Evolutionary conservation across 441 rosid species (phyloP), one percentile per base, ranked within the genome.

Genomic region (Cnidoscolus chayamansa): DNA sequence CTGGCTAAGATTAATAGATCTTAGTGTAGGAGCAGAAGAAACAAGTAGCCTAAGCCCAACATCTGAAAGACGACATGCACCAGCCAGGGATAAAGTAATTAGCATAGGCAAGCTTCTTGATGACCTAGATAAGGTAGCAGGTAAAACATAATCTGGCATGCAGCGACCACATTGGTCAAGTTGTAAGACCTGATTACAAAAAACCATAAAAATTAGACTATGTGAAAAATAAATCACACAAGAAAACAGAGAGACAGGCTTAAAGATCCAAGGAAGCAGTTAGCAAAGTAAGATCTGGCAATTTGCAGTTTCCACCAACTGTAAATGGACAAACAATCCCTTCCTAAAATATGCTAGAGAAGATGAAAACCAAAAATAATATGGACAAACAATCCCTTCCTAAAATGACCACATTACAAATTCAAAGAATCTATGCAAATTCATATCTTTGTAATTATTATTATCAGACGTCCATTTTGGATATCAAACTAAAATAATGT

Each of bases 11-110:
- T 94, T 90, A 67, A 90, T 77, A 53, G 89, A 91, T 76, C 77
- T 79, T 73, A 94, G 82, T 9, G 83, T 77, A 59, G 96, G 88
- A 31, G 96, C 90, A 68, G 88, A 80, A 62, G 92, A 84, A 73
- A 87, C 86, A 60, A 94, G 82, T 70, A 79, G 70, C 50, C 64
- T 66, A 32, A 94, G 86, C 77, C 96, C 99, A 74, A 58, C 84
- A 81, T 94, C 96, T 4, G 98, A 82, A 67, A 94, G 89, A 67
- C 92, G 93, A 80, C 85, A 94, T 73, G 93, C 99, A 56, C 96
- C 98, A 47, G 63, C 77, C 65, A 94, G 65, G 55, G 97, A 92
- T 76, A 94, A 72, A 63, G 86, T 82, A 59, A 89, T 81, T 56
- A 94, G 82, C 60, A 76, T 62, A 45, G 88, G 90, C 83, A 92